Evolutionary conservation across 495 filamentous ascomycete species (phyloP).

Genomic region (Hyaloscypha bicolor): DNA sequence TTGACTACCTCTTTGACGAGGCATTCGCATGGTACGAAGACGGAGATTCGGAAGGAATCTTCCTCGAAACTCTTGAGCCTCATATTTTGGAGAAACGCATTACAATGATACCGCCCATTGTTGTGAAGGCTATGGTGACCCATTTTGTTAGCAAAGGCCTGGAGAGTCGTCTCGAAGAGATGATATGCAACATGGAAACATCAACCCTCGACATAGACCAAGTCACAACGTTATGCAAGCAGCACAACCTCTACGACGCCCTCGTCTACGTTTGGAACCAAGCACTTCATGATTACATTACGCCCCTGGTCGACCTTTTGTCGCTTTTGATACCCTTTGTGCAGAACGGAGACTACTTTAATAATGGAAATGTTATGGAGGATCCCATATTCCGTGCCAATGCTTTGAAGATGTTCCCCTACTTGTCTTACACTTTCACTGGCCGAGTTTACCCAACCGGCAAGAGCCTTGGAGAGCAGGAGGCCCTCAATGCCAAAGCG

Average conservation of each 20-base stretch:
- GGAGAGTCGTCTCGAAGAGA: constrained; percentile 82
- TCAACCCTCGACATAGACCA: constrained; percentile 92
- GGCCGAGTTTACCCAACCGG: constrained; percentile 90
- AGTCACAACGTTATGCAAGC: constrained; percentile 85
- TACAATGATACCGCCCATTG: constrained; percentile 73
- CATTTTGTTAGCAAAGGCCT: constrained; percentile 74
- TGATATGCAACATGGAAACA: constrained; percentile 91
- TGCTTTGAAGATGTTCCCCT: constrained; percentile 91
- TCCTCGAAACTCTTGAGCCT: constrained; percentile 83
- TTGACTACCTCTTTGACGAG: constrained; percentile 87
- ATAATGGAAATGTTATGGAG: constrained; percentile 45
- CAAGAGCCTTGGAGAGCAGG: constrained; percentile 64
- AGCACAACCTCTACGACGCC: constrained; percentile 90
- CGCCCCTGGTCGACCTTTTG: constrained; percentile 84
- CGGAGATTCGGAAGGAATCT: constrained; percentile 67
- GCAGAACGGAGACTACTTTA: constrained; percentile 49
- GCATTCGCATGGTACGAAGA: constrained; percentile 90
- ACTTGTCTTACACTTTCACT: constrained; percentile 90
- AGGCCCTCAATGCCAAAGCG: constrained; percentile 75
- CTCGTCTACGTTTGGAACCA: constrained; percentile 97
- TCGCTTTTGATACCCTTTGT: constrained; percentile 64
- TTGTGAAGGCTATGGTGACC: constrained; percentile 82
- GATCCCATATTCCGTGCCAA: constrained; percentile 59
- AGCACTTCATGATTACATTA: constrained; percentile 84
- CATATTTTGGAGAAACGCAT: constrained; percentile 81